Percentiles rank a stretch among this genome's conserved stretches.
Evolutionary conservation across 257 asterid species (phyloP).

Genomic region (Solanum sitiens): DNA sequence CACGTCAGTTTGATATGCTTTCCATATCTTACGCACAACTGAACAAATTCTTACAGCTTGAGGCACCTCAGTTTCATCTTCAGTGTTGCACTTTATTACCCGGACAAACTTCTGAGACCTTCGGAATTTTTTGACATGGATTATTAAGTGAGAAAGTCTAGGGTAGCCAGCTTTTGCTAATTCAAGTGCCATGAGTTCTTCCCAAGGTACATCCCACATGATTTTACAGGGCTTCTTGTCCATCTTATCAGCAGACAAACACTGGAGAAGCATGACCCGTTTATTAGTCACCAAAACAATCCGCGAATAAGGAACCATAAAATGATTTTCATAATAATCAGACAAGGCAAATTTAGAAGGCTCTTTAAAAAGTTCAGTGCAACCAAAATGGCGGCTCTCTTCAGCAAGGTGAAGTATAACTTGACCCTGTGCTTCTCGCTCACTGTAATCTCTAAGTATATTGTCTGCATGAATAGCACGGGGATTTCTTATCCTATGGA

Average conservation of each 20-base stretch:
- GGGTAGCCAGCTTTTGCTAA: constrained; percentile 84
- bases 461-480: constrained; percentile 85
- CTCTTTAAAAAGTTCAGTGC: constrained; percentile 95
- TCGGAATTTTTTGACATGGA: constrained; percentile 69
- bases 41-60: constrained; percentile 76
- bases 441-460: constrained; percentile 69
- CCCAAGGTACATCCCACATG: constrained; percentile 98
- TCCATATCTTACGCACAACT: constrained; percentile 66
- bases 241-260: constrained; percentile 63
- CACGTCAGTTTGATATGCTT: constrained; percentile 34
- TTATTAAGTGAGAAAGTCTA: constrained; percentile 68
- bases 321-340: constrained; percentile 78
- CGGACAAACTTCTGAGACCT: constrained; percentile 87
- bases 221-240: constrained; percentile 92
- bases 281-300: constrained; percentile 80
- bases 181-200: constrained; percentile 77
- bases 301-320: constrained; percentile 76
- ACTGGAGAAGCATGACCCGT: constrained; percentile 87
- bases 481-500: constrained; percentile 76
- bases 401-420: constrained; percentile 91
- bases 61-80: constrained; percentile 54
- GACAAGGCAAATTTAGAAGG: constrained; percentile 96
- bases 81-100: constrained; percentile 77
- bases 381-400: constrained; percentile 89
- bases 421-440: constrained; percentile 94